Evolutionary conservation across 2,329 filamentous ascomycete species (phyloP), one percentile per base, ranked within the genome.

Genomic region (Xylaria sp.): DNA sequence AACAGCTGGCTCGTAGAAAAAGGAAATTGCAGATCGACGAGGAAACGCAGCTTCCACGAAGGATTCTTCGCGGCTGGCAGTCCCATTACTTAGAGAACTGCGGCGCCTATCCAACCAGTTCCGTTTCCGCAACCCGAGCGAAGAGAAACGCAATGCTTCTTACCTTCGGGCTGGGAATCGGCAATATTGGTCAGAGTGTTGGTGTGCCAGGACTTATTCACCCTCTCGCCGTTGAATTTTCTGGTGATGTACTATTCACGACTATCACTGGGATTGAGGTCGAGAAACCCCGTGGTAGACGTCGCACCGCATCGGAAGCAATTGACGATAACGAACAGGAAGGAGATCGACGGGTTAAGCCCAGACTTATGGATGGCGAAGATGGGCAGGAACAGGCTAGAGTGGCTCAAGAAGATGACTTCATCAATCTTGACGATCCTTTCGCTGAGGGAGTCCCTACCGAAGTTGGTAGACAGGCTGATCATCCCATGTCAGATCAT

Each of bases 401-500:
- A 9, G 58, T 34, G 25, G 13, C 25, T n/a, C 44, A 60, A 23
- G 77, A 78, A 8, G 78, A 78, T 44, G 79, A 78, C 0, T 72
- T 76, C 41, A 50, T 69, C 41, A 65, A 76, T 37, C 39, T 73
- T 28, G 62, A 66, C 18, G 72, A 74, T 10, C 63, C 70, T 5
- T 70, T 72, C 54, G 60, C 32, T 32, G 64, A 73, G 13, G 67
- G 69, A n/a, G 69, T 58, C 41, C 65, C 63, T 25, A 73, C 73
- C 2, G 79, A 81, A 63, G 67, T 79, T 15, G 79, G 79, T 28
- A 76, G 79, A 80, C 88, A 92, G 51, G 91, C 88, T 0, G 87
- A 84, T 0, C 85, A 88, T 0, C 87, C 88, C 8, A 85, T 96
- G 63, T 88, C 89, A 4, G 92, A 97, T 68, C 87, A 90, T 63